Percentiles rank a stretch among this genome's conserved stretches.
These are phyloP conservation scores for Colletotrichum aenigma DNA, from an alignment of 2,329 filamentous ascomycete genomes.

Conservation along the genomic window DNA sequence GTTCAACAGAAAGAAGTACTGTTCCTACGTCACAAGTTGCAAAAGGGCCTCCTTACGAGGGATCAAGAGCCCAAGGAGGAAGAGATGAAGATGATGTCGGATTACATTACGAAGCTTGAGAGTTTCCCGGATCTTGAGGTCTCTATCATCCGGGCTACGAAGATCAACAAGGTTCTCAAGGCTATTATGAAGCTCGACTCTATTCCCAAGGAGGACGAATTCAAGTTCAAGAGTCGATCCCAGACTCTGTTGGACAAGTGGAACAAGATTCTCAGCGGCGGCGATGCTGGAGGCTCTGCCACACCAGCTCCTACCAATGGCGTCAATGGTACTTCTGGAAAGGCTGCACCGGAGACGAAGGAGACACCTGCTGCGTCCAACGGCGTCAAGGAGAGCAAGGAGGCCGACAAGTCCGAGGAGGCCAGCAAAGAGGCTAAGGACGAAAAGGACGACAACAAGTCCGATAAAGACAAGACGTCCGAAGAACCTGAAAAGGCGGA, in stretches of 20 bases:
- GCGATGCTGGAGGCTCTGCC: slow-evolving; percentile 45
- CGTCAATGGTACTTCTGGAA: slow-evolving; percentile 49
- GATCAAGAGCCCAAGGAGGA: slow-evolving; percentile 86
- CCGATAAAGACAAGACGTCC: slow-evolving; percentile 34
- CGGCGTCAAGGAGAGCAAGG: slow-evolving; percentile 42
- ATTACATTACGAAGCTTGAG: slow-evolving; percentile 82
- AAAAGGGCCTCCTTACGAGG: slow-evolving; percentile 88
- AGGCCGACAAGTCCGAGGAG: slow-evolving; percentile 42
- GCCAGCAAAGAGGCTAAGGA: slow-evolving; percentile 33
- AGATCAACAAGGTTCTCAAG: slow-evolving; percentile 98
- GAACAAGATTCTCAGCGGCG: slow-evolving; percentile 79
- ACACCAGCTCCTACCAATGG: slow-evolving; percentile 42
- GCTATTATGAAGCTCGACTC: slow-evolving; percentile 85
- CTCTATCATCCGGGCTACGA: slow-evolving; percentile 86
- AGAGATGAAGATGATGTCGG: slow-evolving; percentile 80
- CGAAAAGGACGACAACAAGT: slow-evolving; percentile 34
- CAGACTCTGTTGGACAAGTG: slow-evolving; percentile 82
- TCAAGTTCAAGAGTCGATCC: slow-evolving; percentile 85
- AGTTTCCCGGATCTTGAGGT: slow-evolving; percentile 80
- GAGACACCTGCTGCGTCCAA: slow-evolving; percentile 34
- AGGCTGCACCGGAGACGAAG: slow-evolving; percentile 45
- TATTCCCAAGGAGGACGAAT: slow-evolving; percentile 89
- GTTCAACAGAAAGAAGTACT: slow-evolving; percentile 76
- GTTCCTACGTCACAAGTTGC: slow-evolving; percentile 91
- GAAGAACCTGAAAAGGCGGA: slow-evolving; percentile 34